These are phyloP conservation scores for Dipteronia dyeriana DNA, from an alignment of 345 rosid species.

Conservation along the genomic window DNA sequence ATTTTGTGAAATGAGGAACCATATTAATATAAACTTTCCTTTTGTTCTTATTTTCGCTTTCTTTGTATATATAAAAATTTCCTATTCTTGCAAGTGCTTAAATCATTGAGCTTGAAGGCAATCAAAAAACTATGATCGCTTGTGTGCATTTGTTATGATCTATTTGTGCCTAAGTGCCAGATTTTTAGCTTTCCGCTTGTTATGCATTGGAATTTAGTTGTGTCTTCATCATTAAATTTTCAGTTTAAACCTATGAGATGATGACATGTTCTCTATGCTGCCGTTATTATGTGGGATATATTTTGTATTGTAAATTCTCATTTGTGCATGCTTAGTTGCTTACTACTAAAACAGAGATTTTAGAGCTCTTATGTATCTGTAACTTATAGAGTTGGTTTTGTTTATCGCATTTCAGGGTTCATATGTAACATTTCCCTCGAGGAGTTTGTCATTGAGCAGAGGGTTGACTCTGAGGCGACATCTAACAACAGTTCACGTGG, in stretches of 20 bases:
- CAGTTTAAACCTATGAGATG: slow-evolving; percentile 13
- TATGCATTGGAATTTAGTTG: background rate
- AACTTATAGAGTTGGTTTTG: slow-evolving; percentile 6
- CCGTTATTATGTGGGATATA: background rate
- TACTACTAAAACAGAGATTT: slow-evolving; percentile 4
- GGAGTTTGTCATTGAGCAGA: slow-evolving; percentile 61
- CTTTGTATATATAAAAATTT: background rate
- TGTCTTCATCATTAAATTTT: background rate
- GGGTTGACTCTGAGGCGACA: slow-evolving; percentile 50
- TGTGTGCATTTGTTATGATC: background rate
- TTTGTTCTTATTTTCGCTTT: background rate
- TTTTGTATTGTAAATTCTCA: background rate
- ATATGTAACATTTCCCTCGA: slow-evolving; percentile 49
- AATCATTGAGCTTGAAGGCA: background rate
- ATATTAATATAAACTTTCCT: background rate
- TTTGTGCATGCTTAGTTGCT: background rate
- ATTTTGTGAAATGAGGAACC: background rate
- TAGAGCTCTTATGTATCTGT: slow-evolving; percentile 1
- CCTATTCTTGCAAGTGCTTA: background rate
- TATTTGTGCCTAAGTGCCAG: background rate
- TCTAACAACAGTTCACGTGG: slow-evolving; percentile 39
- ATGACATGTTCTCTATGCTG: background rate
- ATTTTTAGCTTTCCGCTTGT: background rate
- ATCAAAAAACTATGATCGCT: background rate
- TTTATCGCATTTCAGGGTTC: slow-evolving; percentile 60